Evolutionary conservation across 352 stramenopile genomes (phyloP).

Genomic region (Pythium biforme): DNA sequence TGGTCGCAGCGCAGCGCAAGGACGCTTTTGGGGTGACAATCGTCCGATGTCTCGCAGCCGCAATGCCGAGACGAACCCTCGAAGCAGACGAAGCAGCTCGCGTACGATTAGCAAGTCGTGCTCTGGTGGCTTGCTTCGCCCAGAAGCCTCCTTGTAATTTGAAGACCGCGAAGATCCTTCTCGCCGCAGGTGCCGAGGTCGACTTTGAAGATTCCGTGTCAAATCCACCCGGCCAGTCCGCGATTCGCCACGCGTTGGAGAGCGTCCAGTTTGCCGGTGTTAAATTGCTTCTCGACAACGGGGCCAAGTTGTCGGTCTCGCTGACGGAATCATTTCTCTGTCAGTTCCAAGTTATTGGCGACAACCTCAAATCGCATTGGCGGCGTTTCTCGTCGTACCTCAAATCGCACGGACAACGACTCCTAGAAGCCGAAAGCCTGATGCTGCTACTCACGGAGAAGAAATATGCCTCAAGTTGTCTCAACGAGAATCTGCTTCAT

Average conservation of each 20-base stretch:
- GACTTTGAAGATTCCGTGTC: constrained; percentile 20
- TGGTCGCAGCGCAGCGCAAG: constrained; percentile 39
- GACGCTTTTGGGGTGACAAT: constrained; percentile 37
- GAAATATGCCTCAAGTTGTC: constrained; percentile 5
- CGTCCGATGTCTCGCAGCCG: constrained; percentile 31
- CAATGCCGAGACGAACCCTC: neutral
- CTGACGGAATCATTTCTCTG: constrained; percentile 39
- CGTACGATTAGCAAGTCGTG: constrained; percentile 20
- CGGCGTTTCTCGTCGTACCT: constrained; percentile 36
- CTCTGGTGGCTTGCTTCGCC: constrained; percentile 42
- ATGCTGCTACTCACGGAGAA: constrained; percentile 45
- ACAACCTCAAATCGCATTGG: constrained; percentile 33
- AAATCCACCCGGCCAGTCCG: constrained; percentile 21
- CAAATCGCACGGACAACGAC: constrained; percentile 26
- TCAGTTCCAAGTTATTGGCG: constrained; percentile 20
- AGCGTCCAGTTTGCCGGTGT: constrained; percentile 35
- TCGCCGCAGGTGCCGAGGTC: constrained; percentile 37
- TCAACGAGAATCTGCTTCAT: constrained; percentile 48
- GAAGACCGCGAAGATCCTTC: constrained; percentile 37
- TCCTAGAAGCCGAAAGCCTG: constrained; percentile 44
- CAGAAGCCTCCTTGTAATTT: constrained; percentile 40
- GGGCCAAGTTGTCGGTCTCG: constrained; percentile 29
- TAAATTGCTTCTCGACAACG: constrained; percentile 44
- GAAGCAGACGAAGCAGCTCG: constrained; percentile 9
- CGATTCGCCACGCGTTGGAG: constrained; percentile 36